Conservation (phyloP, 805 yeast genomes). For the Wickerhamiella vanderwaltii region DNA sequence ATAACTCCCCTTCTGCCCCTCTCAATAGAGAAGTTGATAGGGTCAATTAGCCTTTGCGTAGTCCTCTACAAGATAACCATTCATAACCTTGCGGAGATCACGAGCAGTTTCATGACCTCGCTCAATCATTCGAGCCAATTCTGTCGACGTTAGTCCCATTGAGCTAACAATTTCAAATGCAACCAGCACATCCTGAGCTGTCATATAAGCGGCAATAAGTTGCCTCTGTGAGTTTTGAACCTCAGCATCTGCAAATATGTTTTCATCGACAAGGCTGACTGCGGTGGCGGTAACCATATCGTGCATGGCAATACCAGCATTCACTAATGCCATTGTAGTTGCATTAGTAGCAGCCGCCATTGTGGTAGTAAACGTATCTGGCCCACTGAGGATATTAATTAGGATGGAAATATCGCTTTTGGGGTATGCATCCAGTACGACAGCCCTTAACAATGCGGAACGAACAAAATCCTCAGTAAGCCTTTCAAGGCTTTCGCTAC, state of each 20-base stretch:
- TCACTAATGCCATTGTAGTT: slow-evolving; percentile 63
- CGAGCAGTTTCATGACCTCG: slow-evolving; percentile 18
- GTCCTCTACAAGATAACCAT: slow-evolving; percentile 21
- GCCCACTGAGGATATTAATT: slow-evolving; percentile 48
- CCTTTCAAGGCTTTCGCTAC: slow-evolving; percentile 30
- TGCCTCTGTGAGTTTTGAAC: slow-evolving; percentile 13
- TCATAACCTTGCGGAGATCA: slow-evolving; percentile 17
- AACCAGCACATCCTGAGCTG: slow-evolving; percentile 16
- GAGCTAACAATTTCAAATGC: slow-evolving; percentile 18
- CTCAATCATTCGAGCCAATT: slow-evolving; percentile 15
- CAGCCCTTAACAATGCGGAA: slow-evolving; percentile 40
- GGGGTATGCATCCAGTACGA: slow-evolving; percentile 64
- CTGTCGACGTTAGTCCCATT: slow-evolving; percentile 12
- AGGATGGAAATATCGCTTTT: slow-evolving; percentile 78
- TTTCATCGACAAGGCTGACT: slow-evolving; percentile 14
- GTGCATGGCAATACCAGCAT: slow-evolving; percentile 69
- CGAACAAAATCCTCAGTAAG: slow-evolving; percentile 40
- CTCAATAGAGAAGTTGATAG: too few relatives aligned
- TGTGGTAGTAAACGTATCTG: slow-evolving; percentile 27
- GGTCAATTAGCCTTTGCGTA: slow-evolving; percentile 15
- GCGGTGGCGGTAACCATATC: slow-evolving; percentile 52
- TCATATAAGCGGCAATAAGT: slow-evolving; percentile 19
- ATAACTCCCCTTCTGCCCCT: too few relatives aligned
- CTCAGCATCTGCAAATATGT: slow-evolving; percentile 16
- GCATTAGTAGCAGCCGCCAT: slow-evolving; percentile 46